Percentiles rank a stretch among this genome's conserved stretches.
These are phyloP conservation scores for Periconia digitata DNA, from an alignment of 2,329 filamentous ascomycete species.

Conservation along the genomic window DNA sequence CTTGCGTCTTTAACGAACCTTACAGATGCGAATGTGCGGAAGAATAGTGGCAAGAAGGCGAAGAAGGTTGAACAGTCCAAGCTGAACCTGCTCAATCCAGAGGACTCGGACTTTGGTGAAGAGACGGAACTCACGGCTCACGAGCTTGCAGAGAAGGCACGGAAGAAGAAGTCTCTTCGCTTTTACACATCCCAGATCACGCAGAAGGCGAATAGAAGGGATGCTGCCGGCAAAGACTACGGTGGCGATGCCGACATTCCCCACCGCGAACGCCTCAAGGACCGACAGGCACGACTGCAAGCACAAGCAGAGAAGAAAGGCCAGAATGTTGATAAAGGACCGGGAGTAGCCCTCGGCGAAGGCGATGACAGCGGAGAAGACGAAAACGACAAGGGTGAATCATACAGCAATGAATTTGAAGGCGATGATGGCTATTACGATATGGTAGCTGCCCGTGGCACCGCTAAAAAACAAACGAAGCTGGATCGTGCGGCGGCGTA, in stretches of 20 bases:
- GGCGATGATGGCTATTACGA: constrained; percentile 83
- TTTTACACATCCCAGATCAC: constrained; percentile 99
- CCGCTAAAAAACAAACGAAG: constrained; percentile 70
- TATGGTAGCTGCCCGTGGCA: constrained; percentile 71
- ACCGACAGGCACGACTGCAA: constrained; percentile 83
- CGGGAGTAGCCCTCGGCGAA: constrained; percentile 65
- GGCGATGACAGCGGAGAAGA: constrained; percentile 71
- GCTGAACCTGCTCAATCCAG: constrained; percentile 50
- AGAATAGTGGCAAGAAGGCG: constrained; percentile 50
- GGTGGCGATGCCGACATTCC: constrained; percentile 84
- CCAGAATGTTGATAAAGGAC: constrained; percentile 55
- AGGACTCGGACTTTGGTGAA: constrained; percentile 91
- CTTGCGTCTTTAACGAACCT: constrained; percentile 72
- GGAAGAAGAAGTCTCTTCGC: constrained; percentile 85
- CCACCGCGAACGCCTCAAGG: constrained; percentile 82
- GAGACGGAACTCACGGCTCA: constrained; percentile 76
- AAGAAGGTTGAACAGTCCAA: constrained; percentile 25
- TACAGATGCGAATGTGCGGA: constrained; percentile 51
- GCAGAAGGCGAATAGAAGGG: constrained; percentile 87
- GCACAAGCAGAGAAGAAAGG: constrained; percentile 86
- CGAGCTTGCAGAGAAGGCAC: constrained; percentile 82
- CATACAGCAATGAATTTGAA: constrained; percentile 49
- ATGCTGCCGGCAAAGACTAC: constrained; percentile 69
- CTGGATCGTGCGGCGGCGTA: constrained; percentile 65
- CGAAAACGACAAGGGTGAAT: constrained; percentile 54